These are phyloP conservation scores for Eimeria falciformis DNA, from an alignment of 169 alveolate species.

Conservation along the genomic window DNA sequence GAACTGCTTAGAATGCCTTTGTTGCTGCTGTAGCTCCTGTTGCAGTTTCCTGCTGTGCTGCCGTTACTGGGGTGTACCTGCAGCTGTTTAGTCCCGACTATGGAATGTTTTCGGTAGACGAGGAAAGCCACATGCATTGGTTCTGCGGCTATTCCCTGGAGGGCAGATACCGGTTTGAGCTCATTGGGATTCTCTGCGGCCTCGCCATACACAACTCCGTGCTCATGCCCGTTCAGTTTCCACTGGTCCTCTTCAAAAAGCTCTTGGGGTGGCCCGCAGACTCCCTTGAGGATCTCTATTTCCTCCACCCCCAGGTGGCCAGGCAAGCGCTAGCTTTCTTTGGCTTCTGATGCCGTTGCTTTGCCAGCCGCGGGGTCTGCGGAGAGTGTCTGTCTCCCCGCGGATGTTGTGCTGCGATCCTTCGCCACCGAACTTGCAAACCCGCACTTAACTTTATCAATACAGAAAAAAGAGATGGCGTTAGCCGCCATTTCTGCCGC, in stretches of 20 bases:
- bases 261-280: conserved; percentile 84
- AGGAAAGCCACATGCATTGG: conserved; percentile 89
- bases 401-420: too few species aligned
- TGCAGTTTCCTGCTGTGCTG: background rate
- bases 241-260: conserved; percentile 91
- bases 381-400: background rate
- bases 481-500: conserved; percentile 1
- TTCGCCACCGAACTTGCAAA: too few species aligned
- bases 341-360: background rate
- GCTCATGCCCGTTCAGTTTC: conserved; percentile 91
- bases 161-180: conserved; percentile 85
- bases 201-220: conserved; percentile 92
- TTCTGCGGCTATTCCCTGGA: conserved; percentile 89
- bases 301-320: conserved; percentile 88
- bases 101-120: conserved; percentile 91
- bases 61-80: background rate
- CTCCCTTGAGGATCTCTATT: conserved; percentile 88
- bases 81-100: conserved; percentile 91
- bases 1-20: background rate
- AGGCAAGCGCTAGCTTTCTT: conserved; percentile 59
- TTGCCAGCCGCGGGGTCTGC: background rate
- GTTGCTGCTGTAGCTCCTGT: background rate
- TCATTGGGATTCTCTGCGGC: conserved; percentile 92
- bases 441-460: too few species aligned
- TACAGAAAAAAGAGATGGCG: too few species aligned